Base-by-base conservation (phyloP, 2,329 filamentous ascomycete genomes). In the Sarocladiaceae sp. region DNA sequence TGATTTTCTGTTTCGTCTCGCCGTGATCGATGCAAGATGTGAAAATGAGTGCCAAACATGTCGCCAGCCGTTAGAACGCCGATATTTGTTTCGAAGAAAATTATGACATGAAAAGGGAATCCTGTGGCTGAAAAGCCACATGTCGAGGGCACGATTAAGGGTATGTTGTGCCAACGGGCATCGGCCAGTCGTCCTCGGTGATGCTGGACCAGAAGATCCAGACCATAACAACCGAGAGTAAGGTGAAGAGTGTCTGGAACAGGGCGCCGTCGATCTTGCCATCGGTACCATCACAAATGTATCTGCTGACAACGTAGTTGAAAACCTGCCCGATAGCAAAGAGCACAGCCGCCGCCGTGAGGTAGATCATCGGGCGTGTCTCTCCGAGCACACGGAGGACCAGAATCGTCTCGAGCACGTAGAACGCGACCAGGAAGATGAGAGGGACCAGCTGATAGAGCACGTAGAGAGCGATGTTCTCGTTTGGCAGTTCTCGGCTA, bases 181-280 rank as follows among this genome's bases (percentile, higher is more conserved):
- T 75, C 15, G 90, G 88, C 93, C 93, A 98, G 69, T 96, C 91
- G 58, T 98, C 93, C 67, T 98, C 93, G 13, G 93, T 98, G 57
- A 98, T 98, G 68, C 89, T 96, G 37, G 89, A 95, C 93, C 93
- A 98, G 73, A 98, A 98, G 46, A 87, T 65, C 90, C 93, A 98
- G 51, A 96, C 69, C 66, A 80, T 80, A 15, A 88, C 74, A 4
- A 98, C 88, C 1, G 90, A 76, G 11, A 91, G 68, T 1, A 96
- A 72, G 0, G 90, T 97, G 68, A 98, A 97, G 6, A 97, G 70
- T 0, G 90, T 95, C 64, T 96, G 80, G 63, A 98, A 98, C 1
- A 98, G 67, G 5, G 91, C 81, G 41, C 93, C 93, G 59, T 98
- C 91, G 58, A 98, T 94, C 63, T 86, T 89, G 52, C 89, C 88